Evolutionary conservation across 208 protist species (phyloP).

Genomic region (Herpetomonas tarakana): DNA sequence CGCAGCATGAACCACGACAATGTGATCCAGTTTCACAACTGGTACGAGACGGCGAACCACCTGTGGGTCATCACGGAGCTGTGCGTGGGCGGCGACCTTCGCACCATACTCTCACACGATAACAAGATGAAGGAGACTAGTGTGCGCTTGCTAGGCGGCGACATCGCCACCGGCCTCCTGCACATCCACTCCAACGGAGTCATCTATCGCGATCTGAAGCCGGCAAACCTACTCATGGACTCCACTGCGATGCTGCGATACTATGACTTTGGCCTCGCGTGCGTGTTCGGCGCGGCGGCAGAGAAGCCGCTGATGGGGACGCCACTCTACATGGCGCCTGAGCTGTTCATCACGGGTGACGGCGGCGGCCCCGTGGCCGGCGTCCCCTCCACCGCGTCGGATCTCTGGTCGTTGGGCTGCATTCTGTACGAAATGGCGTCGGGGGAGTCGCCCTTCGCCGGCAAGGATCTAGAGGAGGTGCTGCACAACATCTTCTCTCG

Average conservation of each 20-base stretch:
- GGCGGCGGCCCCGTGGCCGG: conserved; percentile 16
- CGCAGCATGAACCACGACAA: conserved; percentile 74
- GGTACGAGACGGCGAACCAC: conserved; percentile 96
- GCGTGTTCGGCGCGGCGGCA: conserved; percentile 41
- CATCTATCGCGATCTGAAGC: conserved; percentile 92
- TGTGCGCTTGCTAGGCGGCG: conserved; percentile 76
- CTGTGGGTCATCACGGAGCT: conserved; percentile 96
- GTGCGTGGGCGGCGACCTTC: conserved; percentile 91
- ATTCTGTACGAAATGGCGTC: conserved; percentile 92
- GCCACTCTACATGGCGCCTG: conserved; percentile 93
- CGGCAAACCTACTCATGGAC: conserved; percentile 93
- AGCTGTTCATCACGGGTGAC: conserved; percentile 78
- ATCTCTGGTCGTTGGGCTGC: conserved; percentile 94
- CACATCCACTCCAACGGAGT: conserved; percentile 89
- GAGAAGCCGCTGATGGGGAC: conserved; percentile 61
- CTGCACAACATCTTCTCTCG: conserved; percentile 87
- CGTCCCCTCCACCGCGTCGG: conserved; percentile 82
- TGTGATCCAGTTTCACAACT: conserved; percentile 92
- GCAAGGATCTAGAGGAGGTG: conserved; percentile 85
- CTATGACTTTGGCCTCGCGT: conserved; percentile 89
- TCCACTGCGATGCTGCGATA: conserved; percentile 87
- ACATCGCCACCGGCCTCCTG: conserved; percentile 87
- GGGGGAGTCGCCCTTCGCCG: conserved; percentile 93
- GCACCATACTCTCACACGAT: conserved; percentile 70
- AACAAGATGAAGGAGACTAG: conserved; percentile 55